These are phyloP conservation scores for Cytospora schulzeri DNA, from an alignment of 2,329 filamentous ascomycete genomes.

Conservation along the genomic window DNA sequence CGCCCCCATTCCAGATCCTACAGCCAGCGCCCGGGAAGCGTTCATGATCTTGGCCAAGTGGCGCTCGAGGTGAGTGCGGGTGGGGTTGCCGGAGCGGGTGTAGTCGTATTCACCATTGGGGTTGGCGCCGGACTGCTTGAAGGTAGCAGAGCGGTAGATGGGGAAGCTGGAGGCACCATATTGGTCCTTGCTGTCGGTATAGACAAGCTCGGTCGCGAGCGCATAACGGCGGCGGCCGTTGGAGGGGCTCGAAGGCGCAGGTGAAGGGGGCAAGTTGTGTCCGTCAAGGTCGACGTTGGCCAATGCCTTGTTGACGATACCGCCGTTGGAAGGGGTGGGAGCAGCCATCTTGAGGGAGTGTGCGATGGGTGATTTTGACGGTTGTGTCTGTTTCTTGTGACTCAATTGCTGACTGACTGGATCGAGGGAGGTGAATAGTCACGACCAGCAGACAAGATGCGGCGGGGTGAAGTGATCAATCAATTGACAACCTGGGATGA, in stretches of 20 bases:
- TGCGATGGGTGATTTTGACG: neutral
- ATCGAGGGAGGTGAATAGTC: conserved; percentile 13
- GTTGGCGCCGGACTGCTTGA: conserved; percentile 84
- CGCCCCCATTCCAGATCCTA: conserved; percentile 96
- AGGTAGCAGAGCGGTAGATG: conserved; percentile 98
- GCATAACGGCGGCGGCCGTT: conserved; percentile 83
- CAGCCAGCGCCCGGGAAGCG: conserved; percentile 84
- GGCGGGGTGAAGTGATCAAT: conserved; percentile 6
- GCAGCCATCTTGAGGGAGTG: conserved; percentile 18
- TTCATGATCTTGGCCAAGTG: conserved; percentile 99
- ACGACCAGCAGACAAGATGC: conserved; percentile 9
- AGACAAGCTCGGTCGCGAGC: conserved; percentile 93
- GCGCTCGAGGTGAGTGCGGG: conserved; percentile 90
- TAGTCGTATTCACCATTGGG: conserved; percentile 96
- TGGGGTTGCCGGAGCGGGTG: conserved; percentile 95
- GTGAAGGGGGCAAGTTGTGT: conserved; percentile 85
- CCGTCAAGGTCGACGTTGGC: conserved; percentile 76
- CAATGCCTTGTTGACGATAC: conserved; percentile 45
- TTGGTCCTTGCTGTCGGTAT: conserved; percentile 93
- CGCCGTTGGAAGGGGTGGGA: conserved; percentile 16
- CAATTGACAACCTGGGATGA: neutral
- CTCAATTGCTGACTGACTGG: conserved; percentile 8
- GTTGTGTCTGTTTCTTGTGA: conserved; percentile 7
- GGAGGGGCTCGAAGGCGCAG: conserved; percentile 86
- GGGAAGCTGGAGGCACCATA: conserved; percentile 95